Evolutionary conservation across 2,329 filamentous ascomycete genomes (phyloP), one percentile per base, ranked within the genome.

Genomic region (Aspergillus tamarii): DNA sequence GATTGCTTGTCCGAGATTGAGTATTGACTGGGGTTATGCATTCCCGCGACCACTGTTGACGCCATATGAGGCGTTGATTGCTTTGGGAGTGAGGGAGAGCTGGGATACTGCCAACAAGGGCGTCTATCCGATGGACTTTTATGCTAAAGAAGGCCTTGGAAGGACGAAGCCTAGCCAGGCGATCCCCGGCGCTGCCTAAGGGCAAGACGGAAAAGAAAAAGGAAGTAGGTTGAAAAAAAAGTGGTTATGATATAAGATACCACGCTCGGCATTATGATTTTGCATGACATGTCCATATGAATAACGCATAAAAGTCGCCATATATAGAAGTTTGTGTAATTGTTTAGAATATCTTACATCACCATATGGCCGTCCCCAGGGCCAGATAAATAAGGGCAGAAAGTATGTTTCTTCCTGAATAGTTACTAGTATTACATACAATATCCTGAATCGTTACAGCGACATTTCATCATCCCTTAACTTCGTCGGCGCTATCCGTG

Each of bases 1-100:
- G 80, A 93, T 99, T 57, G 95, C 95, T 6, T 99, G 95, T 79
- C 95, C 95, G n/a, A 84, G 95, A 57, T 76, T 99, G 76, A 98
- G 94, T 77, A 99, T 99, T 70, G 95, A 99, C 80, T 99, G 95
- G 95, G 95, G 95, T 0, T 98, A 98, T 81, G 95, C 95, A 0
- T 99, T 99, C 75, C 87, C 93, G 1, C 82, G 92, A 54, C 95
- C 95, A 55, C 77, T 99, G 63, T 79, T 99, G 74, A 98, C 94
- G 59, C 94, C 95, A 2, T 97, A 99, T 71, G 95, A 99, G 81
- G 95, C 95, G 8, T 85, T 98, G 64, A 89, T 99, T 39, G 92
- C 93, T n/a, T 80, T 99, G 55, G 93, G 91, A 3, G 89, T 89
- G 66, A 87, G 86, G 67, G 86, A 95, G 69, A 91, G 91, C 55